Percentiles rank a stretch among this genome's conserved stretches.
phyloP scores from a whole-genome alignment of 345 rosid species.

The Gossypium australe region DNA sequence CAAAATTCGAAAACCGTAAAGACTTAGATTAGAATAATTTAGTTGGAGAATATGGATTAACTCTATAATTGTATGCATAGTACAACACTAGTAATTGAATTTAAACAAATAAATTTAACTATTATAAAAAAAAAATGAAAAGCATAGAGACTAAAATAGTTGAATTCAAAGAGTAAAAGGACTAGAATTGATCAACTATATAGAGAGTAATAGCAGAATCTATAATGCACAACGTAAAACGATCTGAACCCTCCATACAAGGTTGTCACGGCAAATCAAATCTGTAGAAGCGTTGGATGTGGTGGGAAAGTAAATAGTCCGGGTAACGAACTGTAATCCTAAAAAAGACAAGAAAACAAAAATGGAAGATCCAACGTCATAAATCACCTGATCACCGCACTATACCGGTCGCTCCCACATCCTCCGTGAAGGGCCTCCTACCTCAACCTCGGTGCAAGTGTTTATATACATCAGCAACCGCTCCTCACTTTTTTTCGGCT shows the following conservation, averaged over 20 bases:
- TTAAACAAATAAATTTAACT: too few species aligned
- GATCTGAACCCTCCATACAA: background rate
- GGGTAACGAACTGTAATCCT: background rate
- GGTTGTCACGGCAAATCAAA: background rate
- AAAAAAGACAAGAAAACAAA: background rate
- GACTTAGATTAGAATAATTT: too few species aligned
- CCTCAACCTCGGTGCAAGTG: background rate
- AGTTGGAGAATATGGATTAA: too few species aligned
- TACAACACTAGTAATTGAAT: too few species aligned
- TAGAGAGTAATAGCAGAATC: too few species aligned
- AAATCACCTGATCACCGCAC: background rate
- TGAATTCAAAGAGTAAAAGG: too few species aligned
- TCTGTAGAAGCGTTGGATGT: background rate
- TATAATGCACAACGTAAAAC: background rate
- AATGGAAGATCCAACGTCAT: background rate
- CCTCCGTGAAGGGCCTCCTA: background rate
- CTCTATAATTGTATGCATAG: too few species aligned
- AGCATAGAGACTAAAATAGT: too few species aligned
- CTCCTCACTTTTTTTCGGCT: background rate
- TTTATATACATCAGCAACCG: background rate
- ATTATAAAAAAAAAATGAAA: too few species aligned
- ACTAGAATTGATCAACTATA: background rate
- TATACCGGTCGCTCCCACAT: background rate
- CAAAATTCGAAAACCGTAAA: too few species aligned
- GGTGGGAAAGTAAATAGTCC: too few species aligned